Evolutionary conservation across 257 asterid species (phyloP).

Genomic region (Solanum clarkiae): DNA sequence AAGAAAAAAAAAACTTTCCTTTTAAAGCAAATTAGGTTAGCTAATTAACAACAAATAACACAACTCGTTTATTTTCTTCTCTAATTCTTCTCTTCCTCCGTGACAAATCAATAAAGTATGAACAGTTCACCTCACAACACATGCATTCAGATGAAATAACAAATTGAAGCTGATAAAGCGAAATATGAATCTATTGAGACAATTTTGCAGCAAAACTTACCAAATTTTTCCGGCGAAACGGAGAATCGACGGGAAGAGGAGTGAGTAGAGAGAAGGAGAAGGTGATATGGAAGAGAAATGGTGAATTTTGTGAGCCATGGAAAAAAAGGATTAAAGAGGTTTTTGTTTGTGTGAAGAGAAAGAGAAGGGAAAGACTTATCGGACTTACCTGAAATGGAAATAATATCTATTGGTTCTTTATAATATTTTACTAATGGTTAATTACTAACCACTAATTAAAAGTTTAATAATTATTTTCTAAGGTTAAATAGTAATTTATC

Average conservation of each 20-base stretch:
- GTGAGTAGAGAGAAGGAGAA: background rate
- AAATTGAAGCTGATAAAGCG: background rate
- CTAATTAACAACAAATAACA: background rate
- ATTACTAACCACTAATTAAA: background rate
- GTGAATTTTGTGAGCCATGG: slow-evolving; percentile 10
- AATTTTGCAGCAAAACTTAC: background rate
- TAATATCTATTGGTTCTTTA: background rate
- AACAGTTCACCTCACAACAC: background rate
- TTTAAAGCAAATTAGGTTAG: background rate
- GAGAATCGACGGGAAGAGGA: background rate
- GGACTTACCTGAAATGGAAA: slow-evolving; percentile 25
- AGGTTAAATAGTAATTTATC: background rate
- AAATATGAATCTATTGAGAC: background rate
- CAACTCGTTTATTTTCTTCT: background rate
- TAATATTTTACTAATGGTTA: background rate
- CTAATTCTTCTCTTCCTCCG: background rate
- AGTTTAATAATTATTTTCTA: background rate
- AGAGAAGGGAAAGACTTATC: background rate
- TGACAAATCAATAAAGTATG: background rate
- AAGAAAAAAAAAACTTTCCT: background rate
- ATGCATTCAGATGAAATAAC: background rate
- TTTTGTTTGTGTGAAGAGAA: background rate
- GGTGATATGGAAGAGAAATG: background rate
- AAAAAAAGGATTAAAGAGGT: background rate
- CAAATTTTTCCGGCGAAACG: background rate